A percentile compares a stretch with the other conserved stretches of the same genome.
These are phyloP conservation scores for Echinochloa phyllopogon DNA, from an alignment of 176 grass and related monocot species.

Conservation along the genomic window DNA sequence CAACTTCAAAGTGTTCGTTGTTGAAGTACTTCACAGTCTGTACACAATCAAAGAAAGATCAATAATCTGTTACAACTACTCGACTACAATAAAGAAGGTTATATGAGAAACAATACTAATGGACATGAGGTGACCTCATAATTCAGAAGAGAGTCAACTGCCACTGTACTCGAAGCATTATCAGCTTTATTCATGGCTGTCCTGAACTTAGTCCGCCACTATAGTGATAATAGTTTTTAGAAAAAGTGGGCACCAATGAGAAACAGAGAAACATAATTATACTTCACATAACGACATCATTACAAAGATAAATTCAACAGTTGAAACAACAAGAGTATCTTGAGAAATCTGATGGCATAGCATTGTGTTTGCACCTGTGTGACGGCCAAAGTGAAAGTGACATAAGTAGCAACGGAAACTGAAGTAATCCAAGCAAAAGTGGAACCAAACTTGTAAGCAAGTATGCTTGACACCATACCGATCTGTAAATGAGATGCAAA, in stretches of 20 bases:
- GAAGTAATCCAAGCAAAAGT: constrained; percentile 99
- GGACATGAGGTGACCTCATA: constrained; percentile 79
- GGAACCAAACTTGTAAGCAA: constrained; percentile 93
- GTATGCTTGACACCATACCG: constrained; percentile 92
- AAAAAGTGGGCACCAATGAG: constrained; percentile 3
- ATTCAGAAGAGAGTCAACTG: constrained; percentile 94
- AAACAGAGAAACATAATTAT: constrained; percentile 15
- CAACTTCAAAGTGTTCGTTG: constrained; percentile 91
- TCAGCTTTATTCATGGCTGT: constrained; percentile 97
- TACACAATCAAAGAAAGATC: constrained; percentile 44
- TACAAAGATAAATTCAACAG: constrained; percentile 32
- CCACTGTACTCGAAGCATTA: constrained; percentile 92
- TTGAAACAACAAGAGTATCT: constrained; percentile 18
- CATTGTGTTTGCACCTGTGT: constrained; percentile 72
- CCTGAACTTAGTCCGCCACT: constrained; percentile 98
- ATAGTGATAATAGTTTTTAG: constrained; percentile 34
- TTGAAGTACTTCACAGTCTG: constrained; percentile 99
- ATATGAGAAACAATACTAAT: constrained; percentile 30
- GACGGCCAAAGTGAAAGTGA: constrained; percentile 93
- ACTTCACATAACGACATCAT: neutral
- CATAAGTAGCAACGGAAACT: constrained; percentile 86
- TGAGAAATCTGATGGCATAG: constrained; percentile 12
- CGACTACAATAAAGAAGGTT: constrained; percentile 23
- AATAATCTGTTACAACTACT: constrained; percentile 34
- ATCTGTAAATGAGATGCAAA: constrained; percentile 67